phyloP scores from a whole-genome alignment of 2,329 filamentous ascomycete genomes.

The Madurella mycetomatis region DNA sequence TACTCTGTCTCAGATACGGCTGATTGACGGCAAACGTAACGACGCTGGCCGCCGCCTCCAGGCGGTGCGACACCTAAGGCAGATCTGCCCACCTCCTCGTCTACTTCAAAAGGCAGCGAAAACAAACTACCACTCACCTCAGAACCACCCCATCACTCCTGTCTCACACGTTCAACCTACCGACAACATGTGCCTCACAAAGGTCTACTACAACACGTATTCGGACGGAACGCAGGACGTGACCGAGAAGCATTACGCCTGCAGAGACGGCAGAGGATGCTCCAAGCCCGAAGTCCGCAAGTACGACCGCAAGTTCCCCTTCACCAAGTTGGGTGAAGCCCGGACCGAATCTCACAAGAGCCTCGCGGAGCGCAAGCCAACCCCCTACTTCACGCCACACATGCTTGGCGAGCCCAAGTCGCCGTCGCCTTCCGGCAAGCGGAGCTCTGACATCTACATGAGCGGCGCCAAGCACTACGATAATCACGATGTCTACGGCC shows the following conservation, averaged over 20 bases:
- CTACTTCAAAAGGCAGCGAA: background rate
- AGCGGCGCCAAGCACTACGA: conserved; percentile 23
- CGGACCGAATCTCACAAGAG: conserved; percentile 17
- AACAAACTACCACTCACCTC: background rate
- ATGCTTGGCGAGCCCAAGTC: conserved; percentile 25
- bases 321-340: conserved; percentile 22
- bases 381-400: conserved; percentile 17
- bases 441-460: conserved; percentile 26
- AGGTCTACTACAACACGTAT: conserved; percentile 33
- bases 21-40: conserved; percentile 29
- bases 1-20: conserved; percentile 33
- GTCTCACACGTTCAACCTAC: conserved; percentile 6
- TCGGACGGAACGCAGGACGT: conserved; percentile 29
- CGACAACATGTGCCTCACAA: conserved; percentile 33
- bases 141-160: background rate
- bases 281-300: conserved; percentile 25
- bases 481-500: conserved; percentile 11
- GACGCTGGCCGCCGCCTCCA: conserved; percentile 9
- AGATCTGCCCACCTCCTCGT: background rate
- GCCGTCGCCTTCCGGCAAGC: conserved; percentile 23
- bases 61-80: background rate
- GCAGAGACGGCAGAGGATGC: conserved; percentile 29
- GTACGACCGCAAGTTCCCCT: conserved; percentile 27
- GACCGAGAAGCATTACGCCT: conserved; percentile 30
- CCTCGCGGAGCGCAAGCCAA: conserved; percentile 21